phyloP scores from a whole-genome alignment of 352 stramenopile genomes.

The Blastocystis hominis region DNA sequence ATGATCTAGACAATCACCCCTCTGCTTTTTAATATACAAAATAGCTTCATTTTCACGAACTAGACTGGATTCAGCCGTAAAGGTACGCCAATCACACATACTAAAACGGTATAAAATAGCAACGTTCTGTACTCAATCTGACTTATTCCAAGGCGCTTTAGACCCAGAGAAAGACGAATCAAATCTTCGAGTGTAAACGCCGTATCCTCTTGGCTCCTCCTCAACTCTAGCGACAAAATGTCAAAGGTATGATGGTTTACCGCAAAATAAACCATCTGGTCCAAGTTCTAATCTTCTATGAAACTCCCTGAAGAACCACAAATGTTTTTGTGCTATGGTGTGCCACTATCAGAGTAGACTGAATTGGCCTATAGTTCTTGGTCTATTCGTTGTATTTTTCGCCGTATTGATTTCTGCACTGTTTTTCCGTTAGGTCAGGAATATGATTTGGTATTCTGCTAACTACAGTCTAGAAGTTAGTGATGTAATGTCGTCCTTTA shows the following conservation, averaged over 20 bases:
- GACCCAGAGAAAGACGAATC: not conserved
- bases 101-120: not conserved
- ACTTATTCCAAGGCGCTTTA: not conserved
- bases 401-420: not conserved
- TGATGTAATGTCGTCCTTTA: not conserved
- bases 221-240: not conserved
- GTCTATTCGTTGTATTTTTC: not conserved
- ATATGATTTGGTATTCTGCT: not conserved
- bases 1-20: not conserved
- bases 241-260: not conserved
- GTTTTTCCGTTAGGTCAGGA: not conserved
- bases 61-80: not conserved
- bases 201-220: not conserved
- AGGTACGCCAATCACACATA: constrained; percentile 10
- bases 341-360: not conserved
- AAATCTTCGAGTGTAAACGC: not conserved
- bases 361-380: not conserved
- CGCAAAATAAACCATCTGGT: constrained; percentile 2
- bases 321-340: not conserved
- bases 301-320: not conserved
- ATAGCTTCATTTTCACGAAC: not conserved
- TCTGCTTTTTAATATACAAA: not conserved
- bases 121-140: not conserved
- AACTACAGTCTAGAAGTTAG: not conserved
- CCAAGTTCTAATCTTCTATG: not conserved